Percentiles rank a stretch among this genome's conserved stretches.
phyloP scores from a whole-genome alignment of 805 yeast genomes.

The Saturnispora mendoncae region DNA sequence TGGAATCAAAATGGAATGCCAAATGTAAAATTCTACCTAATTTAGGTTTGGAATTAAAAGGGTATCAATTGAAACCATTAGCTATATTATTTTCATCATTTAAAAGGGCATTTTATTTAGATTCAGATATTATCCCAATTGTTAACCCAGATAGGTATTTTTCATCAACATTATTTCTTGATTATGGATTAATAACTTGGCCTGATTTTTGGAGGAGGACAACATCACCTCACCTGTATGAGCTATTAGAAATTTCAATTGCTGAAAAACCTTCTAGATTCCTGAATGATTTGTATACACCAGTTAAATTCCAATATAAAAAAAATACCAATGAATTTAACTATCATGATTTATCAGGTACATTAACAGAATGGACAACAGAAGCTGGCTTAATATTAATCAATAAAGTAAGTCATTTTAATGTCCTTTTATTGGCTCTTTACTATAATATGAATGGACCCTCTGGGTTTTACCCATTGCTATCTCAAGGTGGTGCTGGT shows the following conservation, averaged over 20 bases:
- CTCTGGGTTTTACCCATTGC: slow-evolving; percentile 44
- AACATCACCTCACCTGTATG: slow-evolving; percentile 51
- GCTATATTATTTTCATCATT: slow-evolving; percentile 40
- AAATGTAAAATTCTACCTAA: slow-evolving; percentile 34
- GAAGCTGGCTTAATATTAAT: slow-evolving; percentile 61
- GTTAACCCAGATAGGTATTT: slow-evolving; percentile 32
- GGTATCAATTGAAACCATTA: slow-evolving; percentile 34
- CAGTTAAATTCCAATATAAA: slow-evolving; percentile 22
- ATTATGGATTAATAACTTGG: slow-evolving; percentile 55
- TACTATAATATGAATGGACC: slow-evolving; percentile 64
- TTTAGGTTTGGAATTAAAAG: slow-evolving; percentile 23
- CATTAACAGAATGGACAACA: slow-evolving; percentile 57
- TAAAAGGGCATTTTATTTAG: slow-evolving; percentile 36
- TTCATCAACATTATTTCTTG: slow-evolving; percentile 34
- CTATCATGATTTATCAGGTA: slow-evolving; percentile 52
- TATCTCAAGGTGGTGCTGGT: slow-evolving; percentile 56
- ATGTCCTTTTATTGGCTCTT: slow-evolving; percentile 47
- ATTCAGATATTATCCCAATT: slow-evolving; percentile 40
- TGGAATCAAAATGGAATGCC: slow-evolving; percentile 34
- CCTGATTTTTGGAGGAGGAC: slow-evolving; percentile 73
- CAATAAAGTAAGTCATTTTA: slow-evolving; percentile 48
- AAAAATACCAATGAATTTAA: slow-evolving; percentile 25
- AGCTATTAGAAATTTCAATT: slow-evolving; percentile 25
- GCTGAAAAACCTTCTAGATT: slow-evolving; percentile 23
- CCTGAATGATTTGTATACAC: slow-evolving; percentile 23